Conservation (phyloP, 257 asterid genomes). For the Rauvolfia tetraphylla region DNA sequence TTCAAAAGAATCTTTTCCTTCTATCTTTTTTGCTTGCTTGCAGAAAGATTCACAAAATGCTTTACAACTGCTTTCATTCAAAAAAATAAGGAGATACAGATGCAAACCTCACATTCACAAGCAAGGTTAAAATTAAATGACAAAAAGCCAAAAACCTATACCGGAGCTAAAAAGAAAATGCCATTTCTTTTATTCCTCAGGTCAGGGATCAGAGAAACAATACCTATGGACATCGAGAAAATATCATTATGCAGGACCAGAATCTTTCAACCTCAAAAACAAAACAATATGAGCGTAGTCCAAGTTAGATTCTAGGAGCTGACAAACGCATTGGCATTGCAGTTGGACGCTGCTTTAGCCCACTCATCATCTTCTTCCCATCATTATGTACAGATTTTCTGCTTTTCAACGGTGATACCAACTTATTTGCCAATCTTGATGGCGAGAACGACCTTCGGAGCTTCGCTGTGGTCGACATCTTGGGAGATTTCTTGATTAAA, state of each 20-base stretch:
- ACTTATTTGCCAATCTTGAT: slow-evolving; percentile 49
- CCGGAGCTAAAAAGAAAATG: no score
- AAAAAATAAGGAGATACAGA: neutral
- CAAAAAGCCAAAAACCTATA: no score
- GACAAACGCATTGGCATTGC: slow-evolving; percentile 42
- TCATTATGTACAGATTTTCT: slow-evolving; percentile 51
- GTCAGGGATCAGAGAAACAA: neutral
- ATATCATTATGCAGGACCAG: slow-evolving; percentile 31
- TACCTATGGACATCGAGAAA: slow-evolving; percentile 41
- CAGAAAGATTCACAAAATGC: no score
- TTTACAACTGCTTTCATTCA: no score
- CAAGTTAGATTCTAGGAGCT: slow-evolving; percentile 46
- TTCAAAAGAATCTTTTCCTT: no score
- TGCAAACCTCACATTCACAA: neutral
- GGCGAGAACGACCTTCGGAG: slow-evolving; percentile 70
- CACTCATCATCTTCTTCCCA: slow-evolving; percentile 45
- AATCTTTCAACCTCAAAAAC: slow-evolving; percentile 8
- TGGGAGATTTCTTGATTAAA: slow-evolving; percentile 38
- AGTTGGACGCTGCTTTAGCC: slow-evolving; percentile 59
- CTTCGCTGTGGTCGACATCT: slow-evolving; percentile 43
- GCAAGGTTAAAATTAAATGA: no score
- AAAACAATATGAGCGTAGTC: neutral
- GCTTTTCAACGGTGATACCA: slow-evolving; percentile 47
- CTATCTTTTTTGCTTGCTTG: no score
- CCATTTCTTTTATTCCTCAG: slow-evolving; percentile 1